Base-by-base conservation (phyloP, 2,329 filamentous ascomycete genomes). In the Cercospora berteroae region DNA sequence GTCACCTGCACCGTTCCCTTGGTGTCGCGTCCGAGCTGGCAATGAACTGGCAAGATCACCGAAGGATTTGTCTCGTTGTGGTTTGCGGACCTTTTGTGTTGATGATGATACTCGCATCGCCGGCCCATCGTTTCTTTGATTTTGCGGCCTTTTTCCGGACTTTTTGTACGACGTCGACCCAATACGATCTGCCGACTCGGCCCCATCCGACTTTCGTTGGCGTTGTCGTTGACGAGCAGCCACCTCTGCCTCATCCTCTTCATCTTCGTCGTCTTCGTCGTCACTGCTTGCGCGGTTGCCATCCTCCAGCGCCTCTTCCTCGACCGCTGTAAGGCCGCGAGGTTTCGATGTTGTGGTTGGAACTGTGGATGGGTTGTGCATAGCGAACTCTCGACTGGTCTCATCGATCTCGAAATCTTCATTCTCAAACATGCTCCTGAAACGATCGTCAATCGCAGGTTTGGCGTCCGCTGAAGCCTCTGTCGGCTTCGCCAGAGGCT, bases 361-460 rank as follows among this genome's bases (percentile, higher is more conserved):
- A 64, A 82, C 86, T 7, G 92, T 95, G 79, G 92, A 96, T 4
- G 95, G 93, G 77, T 99, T 99, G 80, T 96, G 88, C 56, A 90
- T 86, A 67, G 89, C 87, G 83, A 96, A 99, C 79, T 98, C 94
- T 74, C 88, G 86, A 70, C 90, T 96, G 44, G 83, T 90, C 81
- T 99, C 95, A 78, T 99, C 94, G 67, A 99, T 91, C 74, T 87
- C 87, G 79, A 97, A 98, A 66, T 96, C 94, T 74, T 94, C 90
- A 78, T 98, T 93, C 77, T 97, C 90, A 81, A 98, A 99, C 69
- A 99, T 81, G 73, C 89, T 88, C 72, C 86, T 86, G 85, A 99
- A 98, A 83, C 95, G 94, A 60, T 89, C 85, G 79, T 99, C 95
- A 67, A 87, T 88, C 63, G 99, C 87, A 12, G 69, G 67, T 60